Base-by-base conservation (phyloP, 176 grass and related monocot species). In the Poa pratensis region DNA sequence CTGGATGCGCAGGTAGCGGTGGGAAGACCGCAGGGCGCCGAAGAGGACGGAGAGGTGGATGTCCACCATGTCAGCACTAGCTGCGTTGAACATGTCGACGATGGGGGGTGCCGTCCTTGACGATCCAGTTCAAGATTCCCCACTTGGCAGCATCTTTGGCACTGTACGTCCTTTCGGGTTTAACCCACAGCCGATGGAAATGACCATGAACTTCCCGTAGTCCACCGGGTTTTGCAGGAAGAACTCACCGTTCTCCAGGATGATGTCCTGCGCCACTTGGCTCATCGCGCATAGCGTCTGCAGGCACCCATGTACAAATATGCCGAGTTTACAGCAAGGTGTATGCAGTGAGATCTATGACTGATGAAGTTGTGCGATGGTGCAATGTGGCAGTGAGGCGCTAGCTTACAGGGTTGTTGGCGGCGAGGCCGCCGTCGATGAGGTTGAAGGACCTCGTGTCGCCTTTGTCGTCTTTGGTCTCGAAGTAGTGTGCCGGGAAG, bases 21-120 rank as follows among this genome's bases (percentile, higher is more conserved):
- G 18, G 63, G 80, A 22, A 1, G 57, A 89, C 6, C 26, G 75
- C 10, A 93, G 87, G 16, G 90, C 90, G 17, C 82, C 26, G 39
- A 97, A 97, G 73, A 94, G 90, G 49, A 91, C 84, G 1, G 82
- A 80, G 69, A 92, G 84, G 75, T 97, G 75, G 84, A 97, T 91
- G 78, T 94, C 95, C 4, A 97, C 95, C 92, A 97, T 88, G 69
- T 97, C 92, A 12, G 90, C 84, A 39, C 95, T 97, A 57, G 90
- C 87, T 14, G 92, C 50, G 43, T 84, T 91, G 72, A 91, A 95
- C 73, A 95, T 64, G 52, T 97, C 89, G 12, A 97, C 58, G 43
- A 97, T 63, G 42, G 92, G 95, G 2, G 0, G 64, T 82, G 52
- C 80, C 39, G 3, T 63, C 61, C 63, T 97, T 86, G 63, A 84